Percentiles rank a stretch among this genome's conserved stretches.
These are phyloP conservation scores for Pseudevernia furfuracea DNA, from an alignment of 495 filamentous ascomycete species.

Conservation along the genomic window DNA sequence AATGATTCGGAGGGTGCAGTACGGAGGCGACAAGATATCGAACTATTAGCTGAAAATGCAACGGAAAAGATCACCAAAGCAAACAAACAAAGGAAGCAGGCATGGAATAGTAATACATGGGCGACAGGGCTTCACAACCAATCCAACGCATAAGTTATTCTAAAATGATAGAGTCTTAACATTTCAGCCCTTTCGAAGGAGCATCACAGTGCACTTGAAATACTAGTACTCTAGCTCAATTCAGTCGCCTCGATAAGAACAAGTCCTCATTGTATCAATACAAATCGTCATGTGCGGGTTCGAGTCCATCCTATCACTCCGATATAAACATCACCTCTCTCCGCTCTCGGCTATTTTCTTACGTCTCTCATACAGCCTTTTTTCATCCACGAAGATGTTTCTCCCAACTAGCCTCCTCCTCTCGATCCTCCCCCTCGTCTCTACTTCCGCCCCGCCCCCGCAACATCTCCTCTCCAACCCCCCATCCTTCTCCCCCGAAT, in stretches of 20 bases:
- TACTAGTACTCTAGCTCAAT: too few relatives aligned
- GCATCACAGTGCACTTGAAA: too few relatives aligned
- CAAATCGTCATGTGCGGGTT: background rate
- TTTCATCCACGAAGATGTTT: background rate
- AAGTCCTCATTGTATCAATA: background rate
- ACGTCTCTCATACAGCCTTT: background rate
- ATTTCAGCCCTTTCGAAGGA: too few relatives aligned
- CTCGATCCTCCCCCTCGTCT: conserved; percentile 9
- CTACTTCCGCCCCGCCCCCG: conserved; percentile 8
- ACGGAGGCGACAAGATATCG: conserved; percentile 43
- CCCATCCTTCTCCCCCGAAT: conserved; percentile 2
- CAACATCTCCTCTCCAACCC: conserved; percentile 20
- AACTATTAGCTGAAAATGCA: background rate
- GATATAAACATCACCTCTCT: background rate
- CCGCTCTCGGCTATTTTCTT: background rate
- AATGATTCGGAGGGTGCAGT: conserved; percentile 45
- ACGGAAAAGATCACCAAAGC: too few relatives aligned
- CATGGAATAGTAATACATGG: background rate
- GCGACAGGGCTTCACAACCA: background rate
- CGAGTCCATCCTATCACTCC: background rate
- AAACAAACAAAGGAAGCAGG: background rate
- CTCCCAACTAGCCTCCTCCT: conserved; percentile 5
- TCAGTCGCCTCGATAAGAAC: background rate
- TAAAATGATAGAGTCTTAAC: too few relatives aligned
- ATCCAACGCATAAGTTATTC: too few relatives aligned